Base-by-base conservation (phyloP, 352 stramenopile species). In the Blastocystis sp. region DNA sequence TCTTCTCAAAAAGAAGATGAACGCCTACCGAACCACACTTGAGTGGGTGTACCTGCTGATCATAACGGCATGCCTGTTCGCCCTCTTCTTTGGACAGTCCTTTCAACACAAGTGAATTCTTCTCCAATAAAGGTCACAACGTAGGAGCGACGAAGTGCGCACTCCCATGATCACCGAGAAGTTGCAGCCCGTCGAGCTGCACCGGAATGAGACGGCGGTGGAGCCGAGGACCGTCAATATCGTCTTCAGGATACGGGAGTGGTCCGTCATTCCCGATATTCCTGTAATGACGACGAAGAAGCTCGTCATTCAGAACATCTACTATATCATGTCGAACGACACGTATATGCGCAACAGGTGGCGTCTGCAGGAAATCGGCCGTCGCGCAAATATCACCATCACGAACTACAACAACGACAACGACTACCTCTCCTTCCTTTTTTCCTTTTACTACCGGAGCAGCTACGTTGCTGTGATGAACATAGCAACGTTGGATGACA, bases 381-480 rank as follows among this genome's bases (percentile, higher is more conserved):
- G 26, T 3, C n/a, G 12, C 3, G 71, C 37, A 24, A 81, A 81
- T 33, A 29, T 81, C n/a, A 81, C 71, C 4, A 66, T 81, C 4
- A 81, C 71, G 16, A 81, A 81, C 29, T 81, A 63, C n/a, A 45
- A 26, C 35, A 12, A 65, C 61, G 71, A 81, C 61, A 2, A 81
- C 60, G 71, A 81, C 24, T 81, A 81, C 51, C 71, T 81, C n/a
- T 65, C 71, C 24, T 62, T 81, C 4, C 60, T 81, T n/a, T 65
- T 81, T 13, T 39, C 35, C 13, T 62, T 81, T 31, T 81, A 81
- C 60, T 81, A 81, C 45, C 59, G 31, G 60, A 81, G 71, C 33
- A 50, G 61, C 60, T 4, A 41, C 29, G 51, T 50, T 65, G 31
- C 61, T 4, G 60, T 81, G 59, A 10, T 81, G 21, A 65, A 62